A percentile compares a stretch with the other conserved stretches of the same genome.
These are phyloP conservation scores for Trichosporon asahii DNA, from an alignment of 1,284 basidiomycete species.

Conservation along the genomic window DNA sequence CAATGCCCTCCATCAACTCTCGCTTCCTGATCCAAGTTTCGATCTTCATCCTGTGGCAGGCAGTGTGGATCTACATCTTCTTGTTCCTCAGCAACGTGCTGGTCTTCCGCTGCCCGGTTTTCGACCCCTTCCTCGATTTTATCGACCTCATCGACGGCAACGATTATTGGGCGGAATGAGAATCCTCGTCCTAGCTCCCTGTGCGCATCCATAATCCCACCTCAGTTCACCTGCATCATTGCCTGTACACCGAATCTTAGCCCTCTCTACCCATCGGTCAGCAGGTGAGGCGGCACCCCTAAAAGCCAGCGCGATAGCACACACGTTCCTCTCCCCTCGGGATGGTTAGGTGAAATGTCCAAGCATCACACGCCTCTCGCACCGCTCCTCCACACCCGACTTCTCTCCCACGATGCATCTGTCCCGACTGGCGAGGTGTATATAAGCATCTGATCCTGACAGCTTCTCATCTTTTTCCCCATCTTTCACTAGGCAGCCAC, in stretches of 20 bases:
- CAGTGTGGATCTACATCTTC: background rate
- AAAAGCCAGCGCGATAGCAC: background rate
- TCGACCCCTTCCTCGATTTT: background rate
- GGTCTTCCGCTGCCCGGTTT: background rate
- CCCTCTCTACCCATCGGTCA: too few species aligned
- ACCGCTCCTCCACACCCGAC: background rate
- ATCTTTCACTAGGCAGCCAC: background rate
- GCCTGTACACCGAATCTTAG: too few species aligned
- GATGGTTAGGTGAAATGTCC: too few species aligned
- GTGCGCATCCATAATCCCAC: too few species aligned
- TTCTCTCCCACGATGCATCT: background rate
- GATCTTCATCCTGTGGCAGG: background rate
- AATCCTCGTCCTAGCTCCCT: too few species aligned
- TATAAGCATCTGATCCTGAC: background rate
- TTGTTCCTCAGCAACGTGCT: background rate
- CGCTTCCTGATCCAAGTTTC: background rate
- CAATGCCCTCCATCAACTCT: too few species aligned
- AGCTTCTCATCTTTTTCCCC: too few species aligned
- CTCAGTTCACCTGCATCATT: too few species aligned
- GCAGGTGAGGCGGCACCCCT: background rate
- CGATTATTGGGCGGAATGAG: too few species aligned
- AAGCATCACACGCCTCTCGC: background rate
- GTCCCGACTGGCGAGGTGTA: background rate
- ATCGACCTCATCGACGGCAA: background rate
- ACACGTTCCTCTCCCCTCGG: background rate